phyloP scores from a whole-genome alignment of 805 yeast species.

The Cyberlindnera amylophila region DNA sequence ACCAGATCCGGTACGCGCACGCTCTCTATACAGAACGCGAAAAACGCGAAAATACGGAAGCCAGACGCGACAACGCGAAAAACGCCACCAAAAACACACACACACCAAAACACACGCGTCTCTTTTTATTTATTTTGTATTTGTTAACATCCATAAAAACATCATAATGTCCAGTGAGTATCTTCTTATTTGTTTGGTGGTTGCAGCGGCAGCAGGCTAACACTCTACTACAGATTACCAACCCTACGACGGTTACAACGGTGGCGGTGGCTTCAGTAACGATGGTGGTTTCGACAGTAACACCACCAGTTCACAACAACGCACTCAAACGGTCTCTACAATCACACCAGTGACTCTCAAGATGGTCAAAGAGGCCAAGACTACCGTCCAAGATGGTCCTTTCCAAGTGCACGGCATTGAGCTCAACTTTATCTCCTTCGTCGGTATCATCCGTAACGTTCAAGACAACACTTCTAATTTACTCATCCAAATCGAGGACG shows the following conservation, averaged over 20 bases:
- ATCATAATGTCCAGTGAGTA: slow-evolving; percentile 5
- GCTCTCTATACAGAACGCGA: too few relatives aligned
- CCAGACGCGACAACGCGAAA: slow-evolving; percentile 1
- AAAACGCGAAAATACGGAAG: slow-evolving; percentile 1
- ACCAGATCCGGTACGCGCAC: too few relatives aligned
- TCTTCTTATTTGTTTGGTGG: slow-evolving; percentile 1
- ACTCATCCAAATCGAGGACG: slow-evolving; percentile 66
- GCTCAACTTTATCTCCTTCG: slow-evolving; percentile 57
- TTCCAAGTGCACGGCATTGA: slow-evolving; percentile 57
- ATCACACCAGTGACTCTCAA: slow-evolving; percentile 71
- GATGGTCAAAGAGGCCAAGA: slow-evolving; percentile 60
- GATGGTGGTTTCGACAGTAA: slow-evolving; percentile 34
- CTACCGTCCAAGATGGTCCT: slow-evolving; percentile 62
- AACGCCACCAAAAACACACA: slow-evolving; percentile 2
- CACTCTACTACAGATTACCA: slow-evolving; percentile 31
- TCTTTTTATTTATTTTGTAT: too few relatives aligned
- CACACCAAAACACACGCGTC: neutral
- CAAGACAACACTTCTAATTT: slow-evolving; percentile 55
- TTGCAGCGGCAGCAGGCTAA: neutral
- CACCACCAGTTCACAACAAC: slow-evolving; percentile 18
- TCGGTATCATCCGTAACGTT: slow-evolving; percentile 68
- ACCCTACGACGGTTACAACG: slow-evolving; percentile 33
- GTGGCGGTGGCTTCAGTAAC: slow-evolving; percentile 24
- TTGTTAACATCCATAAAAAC: too few relatives aligned
- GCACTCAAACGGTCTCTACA: slow-evolving; percentile 34